These are phyloP conservation scores for Malus sylvestris DNA, from an alignment of 306 rosid species.

Conservation along the genomic window DNA sequence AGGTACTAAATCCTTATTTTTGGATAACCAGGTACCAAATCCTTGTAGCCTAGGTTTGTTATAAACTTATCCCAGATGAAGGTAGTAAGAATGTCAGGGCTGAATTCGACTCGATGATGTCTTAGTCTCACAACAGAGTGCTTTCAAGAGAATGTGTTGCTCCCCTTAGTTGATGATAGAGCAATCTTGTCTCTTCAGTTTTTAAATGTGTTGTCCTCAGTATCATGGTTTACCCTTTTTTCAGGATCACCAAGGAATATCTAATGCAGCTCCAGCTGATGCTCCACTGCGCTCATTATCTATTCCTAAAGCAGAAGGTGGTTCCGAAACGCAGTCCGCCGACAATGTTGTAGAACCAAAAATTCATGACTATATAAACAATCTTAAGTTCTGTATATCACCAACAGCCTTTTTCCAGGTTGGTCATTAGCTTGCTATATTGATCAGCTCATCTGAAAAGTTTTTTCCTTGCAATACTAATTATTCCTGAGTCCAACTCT, in stretches of 20 bases:
- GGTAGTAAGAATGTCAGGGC: neutral
- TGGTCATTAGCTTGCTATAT: constrained; percentile 10
- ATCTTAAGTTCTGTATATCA: constrained; percentile 78
- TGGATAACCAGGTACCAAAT: constrained; percentile 69
- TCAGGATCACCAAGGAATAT: constrained; percentile 92
- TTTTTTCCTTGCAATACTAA: constrained; percentile 1
- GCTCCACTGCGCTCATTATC: constrained; percentile 55
- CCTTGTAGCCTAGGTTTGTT: constrained; percentile 5
- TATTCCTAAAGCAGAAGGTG: constrained; percentile 27
- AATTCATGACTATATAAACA: constrained; percentile 75
- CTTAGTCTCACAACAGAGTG: neutral
- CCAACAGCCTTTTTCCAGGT: constrained; percentile 99
- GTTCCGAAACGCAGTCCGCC: constrained; percentile 30
- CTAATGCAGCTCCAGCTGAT: constrained; percentile 85
- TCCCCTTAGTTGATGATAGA: constrained; percentile 1
- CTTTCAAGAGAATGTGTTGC: neutral
- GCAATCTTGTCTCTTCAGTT: constrained; percentile 8
- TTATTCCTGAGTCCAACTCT: constrained; percentile 13
- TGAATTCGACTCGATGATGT: neutral
- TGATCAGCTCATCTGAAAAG: neutral
- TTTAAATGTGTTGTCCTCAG: neutral
- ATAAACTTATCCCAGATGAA: neutral
- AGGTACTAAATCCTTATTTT: constrained; percentile 50
- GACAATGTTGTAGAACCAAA: constrained; percentile 42
- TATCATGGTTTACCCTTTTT: constrained; percentile 3